Evolutionary conservation across 2,329 filamentous ascomycete genomes (phyloP), one percentile per base, ranked within the genome.

Genomic region (Nothophoma quercina): DNA sequence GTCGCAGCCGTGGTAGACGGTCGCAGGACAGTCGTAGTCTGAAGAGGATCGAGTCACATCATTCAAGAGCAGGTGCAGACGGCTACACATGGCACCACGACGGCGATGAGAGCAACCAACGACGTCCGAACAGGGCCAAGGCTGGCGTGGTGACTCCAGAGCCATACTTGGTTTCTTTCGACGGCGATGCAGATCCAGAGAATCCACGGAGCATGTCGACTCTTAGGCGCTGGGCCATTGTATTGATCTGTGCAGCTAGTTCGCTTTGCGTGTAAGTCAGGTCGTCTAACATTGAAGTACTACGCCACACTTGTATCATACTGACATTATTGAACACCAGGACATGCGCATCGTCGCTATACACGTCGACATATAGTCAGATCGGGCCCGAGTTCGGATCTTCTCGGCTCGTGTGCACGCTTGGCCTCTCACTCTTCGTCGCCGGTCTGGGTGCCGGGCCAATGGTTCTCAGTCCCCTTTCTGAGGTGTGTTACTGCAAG

Each of bases 271-370:
- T 96, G 88, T 93, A 82, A 81, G 89, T 86, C n/a, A 26, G 16
- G 5, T 23, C 30, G 22, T 29, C 5, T 21, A 10, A 10, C 5
- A 23, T 13, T n/a, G 25, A 25, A 16, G 15, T 9, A 23, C n/a
- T 7, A 26, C 32, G 30, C 33, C 51, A 38, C 38, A 38, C 19
- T 12, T 10, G 13, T 12, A 39, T 22, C 21, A 30, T 23, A 23
- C 59, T 62, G 36, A 62, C 26, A 23, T 10, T 18, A 21, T 38
- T 21, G 8, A 49, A 55, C 22, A 39, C 44, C 64, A 92, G 89
- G 46, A 96, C 92, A 7, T 91, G 88, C 69, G 85, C 90, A 1
- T 93, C 89, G 39, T 95, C 91, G n/a, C 86, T 96, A 64, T 96
- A 97, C 74, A 93, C 91, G 0, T 85, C 85, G 10, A 95, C 90